Evolutionary conservation across 2,329 filamentous ascomycete species (phyloP), one percentile per base, ranked within the genome.

Genomic region (Ophiostoma tasmaniense): DNA sequence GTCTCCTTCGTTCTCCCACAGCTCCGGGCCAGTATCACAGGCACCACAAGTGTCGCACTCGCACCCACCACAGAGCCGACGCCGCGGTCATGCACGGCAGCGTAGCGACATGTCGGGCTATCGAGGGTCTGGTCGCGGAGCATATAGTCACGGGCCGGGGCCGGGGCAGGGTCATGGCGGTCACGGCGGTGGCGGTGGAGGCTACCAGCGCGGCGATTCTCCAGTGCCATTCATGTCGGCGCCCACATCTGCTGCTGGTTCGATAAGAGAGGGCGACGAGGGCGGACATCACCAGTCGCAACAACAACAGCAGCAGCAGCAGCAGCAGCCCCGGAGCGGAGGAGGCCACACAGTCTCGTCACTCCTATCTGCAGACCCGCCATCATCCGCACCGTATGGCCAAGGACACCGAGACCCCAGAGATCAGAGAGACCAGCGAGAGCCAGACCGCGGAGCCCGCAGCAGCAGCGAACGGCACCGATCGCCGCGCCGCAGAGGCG

Each of bases 81-180:
- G 85, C 71, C 80, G 84, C 71, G 85, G 84, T 64, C 88, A 90
- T 75, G 85, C 84, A 64, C 83, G 89, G 72, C 86, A 89, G 74
- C 83, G 84, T 74, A 91, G 88, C 77, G 89, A 90, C 75, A 77
- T 86, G 70, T 87, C 86, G 6, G 80, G 81, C 11, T 81, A 83
- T 71, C 78, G 81, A 64, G 77, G 52, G 37, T 10, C 61, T 11
- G 68, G 69, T 13, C 33, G 66, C 2, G 61, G 61, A 3, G n/a
- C 61, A 22, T 14, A 37, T 64, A 33, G 30, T 2, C 42, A 45
- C 42, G 42, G 37, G 3, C 37, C 37, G 3, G 37, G 37, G 37
- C 37, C 37, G 2, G 37, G 37, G 11, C 55, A 30, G 11, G n/a
- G 52, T 2, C 52, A 45, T 45, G 52, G 52, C 14, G 52, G 52